A percentile compares a stretch with the other conserved stretches of the same genome.
phyloP scores from a whole-genome alignment of 2,329 filamentous ascomycete species.

The Venturia aucupariae region DNA sequence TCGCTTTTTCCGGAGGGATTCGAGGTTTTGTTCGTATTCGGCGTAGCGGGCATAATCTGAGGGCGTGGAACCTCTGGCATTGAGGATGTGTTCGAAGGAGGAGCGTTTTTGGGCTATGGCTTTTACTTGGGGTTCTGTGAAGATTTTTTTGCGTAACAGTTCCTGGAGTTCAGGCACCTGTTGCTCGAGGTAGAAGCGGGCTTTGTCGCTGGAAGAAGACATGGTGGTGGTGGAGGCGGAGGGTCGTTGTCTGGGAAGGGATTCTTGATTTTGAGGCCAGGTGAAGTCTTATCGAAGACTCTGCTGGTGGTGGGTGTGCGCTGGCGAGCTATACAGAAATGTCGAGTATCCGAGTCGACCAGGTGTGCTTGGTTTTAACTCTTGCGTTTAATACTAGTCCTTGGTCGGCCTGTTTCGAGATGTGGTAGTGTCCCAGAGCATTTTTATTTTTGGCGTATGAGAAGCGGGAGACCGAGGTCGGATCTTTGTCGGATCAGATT shows the following conservation, averaged over 20 bases:
- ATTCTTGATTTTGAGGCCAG: not conserved
- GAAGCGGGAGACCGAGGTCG: not conserved
- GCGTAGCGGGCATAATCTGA: conserved; percentile 79
- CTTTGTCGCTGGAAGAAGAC: conserved; percentile 84
- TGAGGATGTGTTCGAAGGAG: conserved; percentile 85
- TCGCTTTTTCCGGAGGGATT: conserved; percentile 71
- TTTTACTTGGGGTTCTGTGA: conserved; percentile 83
- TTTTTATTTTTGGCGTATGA: not conserved
- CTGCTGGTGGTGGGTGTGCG: not conserved
- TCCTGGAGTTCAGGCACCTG: conserved; percentile 86
- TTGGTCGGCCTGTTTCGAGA: not conserved
- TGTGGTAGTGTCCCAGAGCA: not conserved
- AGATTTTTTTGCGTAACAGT: conserved; percentile 86
- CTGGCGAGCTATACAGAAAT: not conserved
- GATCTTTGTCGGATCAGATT: conserved; percentile 4
- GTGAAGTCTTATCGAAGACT: not conserved
- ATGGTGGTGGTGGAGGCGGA: conserved; percentile 39
- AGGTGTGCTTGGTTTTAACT: not conserved
- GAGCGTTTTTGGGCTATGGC: conserved; percentile 84
- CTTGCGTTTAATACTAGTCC: too few relatives aligned
- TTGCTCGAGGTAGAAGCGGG: conserved; percentile 88
- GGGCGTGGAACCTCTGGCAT: conserved; percentile 67
- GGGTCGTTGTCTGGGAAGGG: not conserved
- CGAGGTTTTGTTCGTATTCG: conserved; percentile 57
- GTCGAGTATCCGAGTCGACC: not conserved